Evolutionary conservation across 345 rosid species (phyloP).

Genomic region (Capsella bursapastoris): DNA sequence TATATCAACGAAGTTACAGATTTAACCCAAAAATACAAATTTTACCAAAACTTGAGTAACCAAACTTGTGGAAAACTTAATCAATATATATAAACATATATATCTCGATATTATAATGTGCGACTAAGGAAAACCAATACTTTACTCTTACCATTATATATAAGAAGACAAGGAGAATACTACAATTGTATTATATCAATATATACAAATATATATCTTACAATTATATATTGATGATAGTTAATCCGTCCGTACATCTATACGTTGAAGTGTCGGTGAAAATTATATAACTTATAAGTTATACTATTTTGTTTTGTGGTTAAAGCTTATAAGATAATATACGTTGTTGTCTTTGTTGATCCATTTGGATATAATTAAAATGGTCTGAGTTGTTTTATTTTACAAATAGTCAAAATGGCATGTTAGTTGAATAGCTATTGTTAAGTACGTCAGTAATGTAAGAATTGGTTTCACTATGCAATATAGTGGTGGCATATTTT

Average conservation of each 20-base stretch:
- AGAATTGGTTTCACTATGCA: background rate
- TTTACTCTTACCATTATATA: background rate
- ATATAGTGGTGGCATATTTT: slow-evolving; percentile 1
- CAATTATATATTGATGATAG: background rate
- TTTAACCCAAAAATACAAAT: background rate
- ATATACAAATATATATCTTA: background rate
- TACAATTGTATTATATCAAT: no score
- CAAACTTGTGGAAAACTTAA: background rate
- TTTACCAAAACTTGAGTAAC: background rate
- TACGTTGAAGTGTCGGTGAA: slow-evolving; percentile 37
- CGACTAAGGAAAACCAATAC: slow-evolving; percentile 10
- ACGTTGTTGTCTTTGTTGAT: slow-evolving; percentile 32
- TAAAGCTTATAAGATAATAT: slow-evolving; percentile 17
- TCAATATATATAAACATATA: background rate
- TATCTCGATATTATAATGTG: slow-evolving; percentile 1
- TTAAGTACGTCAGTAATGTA: slow-evolving; percentile 1
- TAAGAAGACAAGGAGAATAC: no score
- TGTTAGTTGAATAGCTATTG: slow-evolving; percentile 22
- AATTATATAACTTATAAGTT: background rate
- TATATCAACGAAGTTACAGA: background rate
- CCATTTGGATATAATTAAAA: slow-evolving; percentile 6
- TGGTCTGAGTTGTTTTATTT: slow-evolving; percentile 8
- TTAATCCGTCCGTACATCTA: slow-evolving; percentile 24
- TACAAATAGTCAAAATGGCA: slow-evolving; percentile 19
- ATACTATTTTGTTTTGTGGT: background rate